Conservation (phyloP, 306 rosid species). For the Macrotyloma uniflorum region DNA sequence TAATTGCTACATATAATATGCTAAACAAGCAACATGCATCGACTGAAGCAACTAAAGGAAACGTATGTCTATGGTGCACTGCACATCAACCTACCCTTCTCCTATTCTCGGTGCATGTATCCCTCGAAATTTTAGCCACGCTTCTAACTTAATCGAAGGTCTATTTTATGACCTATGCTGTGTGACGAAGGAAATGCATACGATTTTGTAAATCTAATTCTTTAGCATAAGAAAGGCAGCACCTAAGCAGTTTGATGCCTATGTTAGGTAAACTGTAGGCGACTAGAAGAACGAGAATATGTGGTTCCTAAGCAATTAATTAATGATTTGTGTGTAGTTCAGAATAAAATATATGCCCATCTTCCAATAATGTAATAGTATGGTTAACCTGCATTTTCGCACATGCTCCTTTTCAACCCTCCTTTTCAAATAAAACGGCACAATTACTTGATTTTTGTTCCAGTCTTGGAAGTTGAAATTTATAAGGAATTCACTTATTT, state of each 20-base stretch:
- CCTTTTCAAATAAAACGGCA: slow-evolving; percentile 45
- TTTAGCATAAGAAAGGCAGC: not conserved
- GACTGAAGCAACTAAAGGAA: not conserved
- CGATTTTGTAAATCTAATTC: not conserved
- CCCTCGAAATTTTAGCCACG: not conserved
- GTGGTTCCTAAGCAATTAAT: not conserved
- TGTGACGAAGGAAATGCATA: not conserved
- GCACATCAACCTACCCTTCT: not conserved
- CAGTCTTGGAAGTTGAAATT: not conserved
- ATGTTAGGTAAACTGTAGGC: not conserved
- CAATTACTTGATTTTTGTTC: slow-evolving; percentile 20
- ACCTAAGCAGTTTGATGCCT: not conserved
- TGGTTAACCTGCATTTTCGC: slow-evolving; percentile 27
- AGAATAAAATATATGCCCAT: not conserved
- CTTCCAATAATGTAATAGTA: not conserved
- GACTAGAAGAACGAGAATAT: not conserved
- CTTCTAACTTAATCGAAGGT: not conserved
- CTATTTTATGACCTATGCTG: slow-evolving; percentile 11
- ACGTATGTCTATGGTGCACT: not conserved
- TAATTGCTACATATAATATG: not conserved
- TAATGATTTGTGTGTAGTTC: not conserved
- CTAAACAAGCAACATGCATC: not conserved
- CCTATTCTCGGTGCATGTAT: slow-evolving; percentile 1
- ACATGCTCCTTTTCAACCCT: slow-evolving; percentile 22
- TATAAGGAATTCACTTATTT: not conserved